A percentile compares a stretch with the other conserved stretches of the same genome.
Evolutionary conservation across 495 filamentous ascomycete species (phyloP).

Genomic region (Talaromyces liani): DNA sequence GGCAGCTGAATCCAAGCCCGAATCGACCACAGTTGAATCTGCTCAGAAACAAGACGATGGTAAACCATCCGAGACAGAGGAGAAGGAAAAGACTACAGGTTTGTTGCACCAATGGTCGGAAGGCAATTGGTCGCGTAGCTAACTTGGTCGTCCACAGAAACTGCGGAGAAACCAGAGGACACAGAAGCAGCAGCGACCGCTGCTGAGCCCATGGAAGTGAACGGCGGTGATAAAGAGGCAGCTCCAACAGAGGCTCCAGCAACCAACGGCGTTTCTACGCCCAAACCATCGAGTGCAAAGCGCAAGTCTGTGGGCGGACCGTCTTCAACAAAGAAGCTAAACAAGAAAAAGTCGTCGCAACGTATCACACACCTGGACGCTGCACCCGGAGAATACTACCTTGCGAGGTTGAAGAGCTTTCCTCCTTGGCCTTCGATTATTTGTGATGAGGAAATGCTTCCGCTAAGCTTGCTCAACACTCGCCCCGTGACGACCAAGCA

Average conservation of each 20-base stretch:
- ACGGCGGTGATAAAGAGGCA: slow-evolving; percentile 17
- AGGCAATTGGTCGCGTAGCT: slow-evolving; percentile 13
- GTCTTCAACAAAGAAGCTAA: slow-evolving; percentile 67
- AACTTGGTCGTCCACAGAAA: not conserved
- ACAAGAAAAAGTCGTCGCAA: slow-evolving; percentile 71
- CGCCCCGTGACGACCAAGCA: slow-evolving; percentile 77
- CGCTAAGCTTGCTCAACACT: slow-evolving; percentile 55
- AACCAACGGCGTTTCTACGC: slow-evolving; percentile 39
- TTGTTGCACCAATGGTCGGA: not conserved
- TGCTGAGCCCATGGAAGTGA: slow-evolving; percentile 20
- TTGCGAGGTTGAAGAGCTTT: slow-evolving; percentile 81
- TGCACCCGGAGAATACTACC: slow-evolving; percentile 78
- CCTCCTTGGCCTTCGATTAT: slow-evolving; percentile 88
- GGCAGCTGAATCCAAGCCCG: slow-evolving; percentile 21
- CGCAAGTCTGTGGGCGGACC: slow-evolving; percentile 64
- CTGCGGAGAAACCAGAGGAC: slow-evolving; percentile 2
- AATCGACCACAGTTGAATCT: slow-evolving; percentile 16
- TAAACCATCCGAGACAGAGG: slow-evolving; percentile 17
- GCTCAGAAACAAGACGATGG: slow-evolving; percentile 22
- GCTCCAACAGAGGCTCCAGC: slow-evolving; percentile 6
- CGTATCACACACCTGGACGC: slow-evolving; percentile 66
- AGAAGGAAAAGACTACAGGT: not conserved
- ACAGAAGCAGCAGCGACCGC: slow-evolving; percentile 14
- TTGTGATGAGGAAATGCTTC: slow-evolving; percentile 87
- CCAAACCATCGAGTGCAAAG: slow-evolving; percentile 33